phyloP scores from a whole-genome alignment of 2,329 filamentous ascomycete species.

The Xylariaceae sp. region DNA sequence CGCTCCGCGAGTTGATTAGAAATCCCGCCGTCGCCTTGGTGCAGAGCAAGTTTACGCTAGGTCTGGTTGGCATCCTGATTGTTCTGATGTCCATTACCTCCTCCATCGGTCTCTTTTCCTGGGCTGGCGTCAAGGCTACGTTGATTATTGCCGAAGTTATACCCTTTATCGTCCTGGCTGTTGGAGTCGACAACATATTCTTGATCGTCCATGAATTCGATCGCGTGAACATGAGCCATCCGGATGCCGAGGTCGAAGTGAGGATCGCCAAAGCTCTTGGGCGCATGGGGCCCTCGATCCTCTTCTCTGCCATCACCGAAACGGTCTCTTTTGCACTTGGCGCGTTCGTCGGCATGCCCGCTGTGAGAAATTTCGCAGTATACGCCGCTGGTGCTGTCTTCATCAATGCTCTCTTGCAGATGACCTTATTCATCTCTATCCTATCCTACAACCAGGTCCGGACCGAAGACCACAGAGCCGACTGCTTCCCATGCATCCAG shows the following conservation, averaged over 20 bases:
- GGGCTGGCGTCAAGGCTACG: conserved; percentile 84
- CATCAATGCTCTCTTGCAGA: conserved; percentile 92
- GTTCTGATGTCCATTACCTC: conserved; percentile 96
- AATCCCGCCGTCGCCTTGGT: conserved; percentile 83
- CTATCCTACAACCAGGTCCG: conserved; percentile 85
- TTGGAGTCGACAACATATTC: conserved; percentile 98
- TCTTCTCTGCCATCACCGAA: conserved; percentile 91
- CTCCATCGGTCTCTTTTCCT: conserved; percentile 91
- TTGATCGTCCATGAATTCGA: conserved; percentile 98
- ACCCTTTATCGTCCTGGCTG: conserved; percentile 90
- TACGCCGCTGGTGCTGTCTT: conserved; percentile 95
- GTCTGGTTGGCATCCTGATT: conserved; percentile 89
- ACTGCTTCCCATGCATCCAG: conserved; percentile 85
- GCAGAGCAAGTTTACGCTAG: conserved; percentile 93
- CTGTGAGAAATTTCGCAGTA: conserved; percentile 92
- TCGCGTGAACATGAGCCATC: conserved; percentile 83
- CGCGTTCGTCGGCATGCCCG: conserved; percentile 93
- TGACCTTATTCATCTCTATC: conserved; percentile 94
- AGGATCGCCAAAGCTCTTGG: conserved; percentile 83
- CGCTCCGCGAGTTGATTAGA: conserved; percentile 65
- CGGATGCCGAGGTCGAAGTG: conserved; percentile 79
- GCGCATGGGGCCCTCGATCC: conserved; percentile 91
- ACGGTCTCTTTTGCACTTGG: conserved; percentile 90
- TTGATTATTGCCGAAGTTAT: conserved; percentile 98
- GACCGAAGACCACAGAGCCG: conserved; percentile 80